A percentile compares a stretch with the other conserved stretches of the same genome.
Evolutionary conservation across 2,329 filamentous ascomycete species (phyloP).

Genomic region (Talaromyces sp.): DNA sequence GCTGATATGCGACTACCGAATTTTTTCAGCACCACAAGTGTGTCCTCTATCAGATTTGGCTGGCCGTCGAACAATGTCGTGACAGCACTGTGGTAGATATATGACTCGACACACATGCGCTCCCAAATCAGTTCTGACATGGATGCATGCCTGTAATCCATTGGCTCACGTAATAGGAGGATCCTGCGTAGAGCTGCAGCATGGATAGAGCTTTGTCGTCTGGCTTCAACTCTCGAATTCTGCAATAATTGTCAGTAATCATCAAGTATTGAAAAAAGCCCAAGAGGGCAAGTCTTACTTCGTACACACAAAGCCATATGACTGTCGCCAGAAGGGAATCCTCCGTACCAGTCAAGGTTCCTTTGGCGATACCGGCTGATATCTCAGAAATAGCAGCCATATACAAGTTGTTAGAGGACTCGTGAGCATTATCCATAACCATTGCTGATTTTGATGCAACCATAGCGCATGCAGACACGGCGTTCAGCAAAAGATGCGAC

Average conservation of each 20-base stretch:
- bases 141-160: constrained; percentile 1
- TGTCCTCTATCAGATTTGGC: constrained; percentile 11
- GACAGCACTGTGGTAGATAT: constrained; percentile 17
- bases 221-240: constrained; percentile 2
- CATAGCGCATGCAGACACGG: constrained; percentile 14
- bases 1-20: neutral
- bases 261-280: neutral
- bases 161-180: constrained; percentile 11
- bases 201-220: constrained; percentile 11
- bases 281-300: neutral
- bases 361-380: constrained; percentile 6
- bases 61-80: constrained; percentile 13
- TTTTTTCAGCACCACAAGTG: constrained; percentile 9
- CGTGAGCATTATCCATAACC: neutral
- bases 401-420: constrained; percentile 1
- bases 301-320: constrained; percentile 15
- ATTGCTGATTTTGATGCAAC: neutral
- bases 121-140: constrained; percentile 14
- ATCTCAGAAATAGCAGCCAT: constrained; percentile 14
- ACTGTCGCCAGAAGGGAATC: constrained; percentile 14
- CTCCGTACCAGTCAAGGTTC: constrained; percentile 8
- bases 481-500: constrained; percentile 11
- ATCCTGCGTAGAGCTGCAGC: constrained; percentile 12
- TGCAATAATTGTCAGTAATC: neutral
- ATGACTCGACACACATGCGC: constrained; percentile 17